Evolutionary conservation across 495 filamentous ascomycete genomes (phyloP).

Genomic region (Aspergillus asperescens): DNA sequence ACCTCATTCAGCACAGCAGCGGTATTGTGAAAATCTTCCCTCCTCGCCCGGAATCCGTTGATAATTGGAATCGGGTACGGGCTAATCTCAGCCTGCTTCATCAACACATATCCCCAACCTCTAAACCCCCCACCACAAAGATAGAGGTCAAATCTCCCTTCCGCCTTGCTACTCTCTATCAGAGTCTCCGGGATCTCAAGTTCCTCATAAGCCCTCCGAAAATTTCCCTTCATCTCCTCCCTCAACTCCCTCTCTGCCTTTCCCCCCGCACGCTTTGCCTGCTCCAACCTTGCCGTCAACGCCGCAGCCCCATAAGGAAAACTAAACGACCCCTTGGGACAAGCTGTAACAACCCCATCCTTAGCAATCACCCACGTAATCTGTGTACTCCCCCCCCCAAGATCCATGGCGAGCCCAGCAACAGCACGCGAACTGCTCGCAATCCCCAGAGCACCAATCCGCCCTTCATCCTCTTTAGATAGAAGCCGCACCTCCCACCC

Average conservation of each 20-base stretch:
- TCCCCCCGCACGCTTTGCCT: slow-evolving; percentile 23
- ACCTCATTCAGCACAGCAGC: slow-evolving; percentile 48
- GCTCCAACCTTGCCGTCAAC: slow-evolving; percentile 53
- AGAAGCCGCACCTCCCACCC: slow-evolving; percentile 67
- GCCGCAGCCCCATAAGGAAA: slow-evolving; percentile 84
- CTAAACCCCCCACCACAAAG: slow-evolving; percentile 85
- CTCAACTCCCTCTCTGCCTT: slow-evolving; percentile 35
- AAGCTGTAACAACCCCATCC: slow-evolving; percentile 44
- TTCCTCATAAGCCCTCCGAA: slow-evolving; percentile 54
- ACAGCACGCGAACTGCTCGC: slow-evolving; percentile 62
- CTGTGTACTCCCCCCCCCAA: slow-evolving; percentile 85
- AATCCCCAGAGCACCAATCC: slow-evolving; percentile 75
- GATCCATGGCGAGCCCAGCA: slow-evolving; percentile 71
- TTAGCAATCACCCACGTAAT: slow-evolving; percentile 70
- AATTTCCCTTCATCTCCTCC: slow-evolving; percentile 50
- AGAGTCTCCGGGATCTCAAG: slow-evolving; percentile 51
- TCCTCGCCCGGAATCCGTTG: slow-evolving; percentile 65
- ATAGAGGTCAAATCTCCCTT: slow-evolving; percentile 58
- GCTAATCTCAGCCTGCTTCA: slow-evolving; percentile 55
- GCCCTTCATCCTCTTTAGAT: slow-evolving; percentile 70
- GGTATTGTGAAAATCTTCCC: slow-evolving; percentile 55
- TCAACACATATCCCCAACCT: slow-evolving; percentile 80
- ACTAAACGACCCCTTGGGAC: slow-evolving; percentile 40
- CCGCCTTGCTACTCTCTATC: slow-evolving; percentile 27
- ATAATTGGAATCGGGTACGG: slow-evolving; percentile 81